Conservation (phyloP, 2,329 filamentous ascomycete species). For the Calonectria honghensis region DNA sequence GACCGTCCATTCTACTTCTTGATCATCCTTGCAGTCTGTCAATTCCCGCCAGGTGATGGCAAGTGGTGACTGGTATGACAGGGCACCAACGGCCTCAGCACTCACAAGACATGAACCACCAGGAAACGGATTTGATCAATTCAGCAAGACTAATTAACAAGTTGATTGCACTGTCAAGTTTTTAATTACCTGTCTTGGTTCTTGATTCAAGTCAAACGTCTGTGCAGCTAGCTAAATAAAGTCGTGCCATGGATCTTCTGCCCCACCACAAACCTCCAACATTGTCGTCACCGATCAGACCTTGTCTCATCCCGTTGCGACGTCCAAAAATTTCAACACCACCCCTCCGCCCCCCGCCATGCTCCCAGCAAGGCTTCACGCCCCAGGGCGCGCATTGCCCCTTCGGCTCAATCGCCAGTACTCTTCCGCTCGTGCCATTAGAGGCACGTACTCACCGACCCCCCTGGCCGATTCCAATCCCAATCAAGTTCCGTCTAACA, state of each 20-base stretch:
- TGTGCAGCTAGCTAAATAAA: not conserved
- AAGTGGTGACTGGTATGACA: not conserved
- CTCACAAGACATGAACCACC: not conserved
- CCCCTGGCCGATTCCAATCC: not conserved
- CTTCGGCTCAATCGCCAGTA: conserved; percentile 42
- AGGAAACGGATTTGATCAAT: not conserved
- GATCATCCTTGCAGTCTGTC: not conserved
- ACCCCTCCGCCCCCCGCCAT: conserved; percentile 38
- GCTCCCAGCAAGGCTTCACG: conserved; percentile 40
- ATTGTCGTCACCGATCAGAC: conserved; percentile 17
- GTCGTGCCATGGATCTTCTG: conserved; percentile 54
- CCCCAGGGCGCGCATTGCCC: conserved; percentile 15
- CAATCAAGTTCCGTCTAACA: not conserved
- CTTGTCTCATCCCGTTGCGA: conserved; percentile 1
- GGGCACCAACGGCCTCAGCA: not conserved
- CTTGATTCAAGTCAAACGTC: conserved; percentile 5
- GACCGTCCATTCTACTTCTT: not conserved
- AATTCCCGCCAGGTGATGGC: not conserved
- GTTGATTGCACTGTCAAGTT: not conserved
- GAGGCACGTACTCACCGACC: conserved; percentile 47
- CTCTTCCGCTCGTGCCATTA: conserved; percentile 55
- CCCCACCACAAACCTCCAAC: conserved; percentile 45
- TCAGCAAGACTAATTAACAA: not conserved
- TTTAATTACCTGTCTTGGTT: not conserved
- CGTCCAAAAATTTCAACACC: conserved; percentile 31